Evolutionary conservation across 1,284 basidiomycete genomes (phyloP).

Genomic region (Austroboletus rostrupii): DNA sequence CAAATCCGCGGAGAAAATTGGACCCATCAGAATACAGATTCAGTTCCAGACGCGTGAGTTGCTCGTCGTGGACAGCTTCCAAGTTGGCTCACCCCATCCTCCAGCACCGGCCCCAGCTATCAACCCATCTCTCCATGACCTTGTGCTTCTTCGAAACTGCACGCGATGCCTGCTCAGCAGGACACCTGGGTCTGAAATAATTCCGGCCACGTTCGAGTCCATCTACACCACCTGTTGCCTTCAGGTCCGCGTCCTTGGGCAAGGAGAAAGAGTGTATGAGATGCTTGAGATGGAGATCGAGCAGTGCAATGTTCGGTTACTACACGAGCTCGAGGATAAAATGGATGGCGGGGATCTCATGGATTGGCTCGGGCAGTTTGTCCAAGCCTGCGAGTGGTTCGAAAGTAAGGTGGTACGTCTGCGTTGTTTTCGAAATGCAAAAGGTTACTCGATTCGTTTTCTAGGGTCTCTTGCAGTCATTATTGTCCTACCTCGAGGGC

Average conservation of each 20-base stretch:
- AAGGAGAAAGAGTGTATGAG: constrained; percentile 53
- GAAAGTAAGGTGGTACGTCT: constrained; percentile 55
- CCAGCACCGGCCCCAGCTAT: constrained; percentile 5
- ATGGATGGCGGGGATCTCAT: constrained; percentile 26
- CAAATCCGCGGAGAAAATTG: constrained; percentile 25
- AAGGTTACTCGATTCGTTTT: not conserved
- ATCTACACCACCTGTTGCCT: constrained; percentile 55
- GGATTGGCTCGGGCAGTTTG: constrained; percentile 53
- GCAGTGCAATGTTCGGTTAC: constrained; percentile 40
- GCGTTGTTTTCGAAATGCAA: not conserved
- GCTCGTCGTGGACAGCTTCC: not conserved
- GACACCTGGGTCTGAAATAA: constrained; percentile 23
- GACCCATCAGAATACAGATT: constrained; percentile 44
- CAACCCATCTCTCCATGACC: constrained; percentile 4
- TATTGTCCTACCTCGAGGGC: constrained; percentile 64
- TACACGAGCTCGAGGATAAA: constrained; percentile 32
- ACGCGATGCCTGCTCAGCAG: constrained; percentile 44
- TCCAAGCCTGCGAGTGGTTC: constrained; percentile 56
- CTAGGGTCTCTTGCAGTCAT: constrained; percentile 52
- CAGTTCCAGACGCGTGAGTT: constrained; percentile 39
- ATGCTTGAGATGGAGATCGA: constrained; percentile 53
- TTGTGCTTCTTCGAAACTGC: constrained; percentile 36
- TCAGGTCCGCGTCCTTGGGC: constrained; percentile 46
- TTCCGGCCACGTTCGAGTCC: constrained; percentile 50
- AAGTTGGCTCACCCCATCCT: constrained; percentile 3